A percentile compares a stretch with the other conserved stretches of the same genome.
These are phyloP conservation scores for Erucastrum elatum DNA, from an alignment of 345 rosid species.

Conservation along the genomic window DNA sequence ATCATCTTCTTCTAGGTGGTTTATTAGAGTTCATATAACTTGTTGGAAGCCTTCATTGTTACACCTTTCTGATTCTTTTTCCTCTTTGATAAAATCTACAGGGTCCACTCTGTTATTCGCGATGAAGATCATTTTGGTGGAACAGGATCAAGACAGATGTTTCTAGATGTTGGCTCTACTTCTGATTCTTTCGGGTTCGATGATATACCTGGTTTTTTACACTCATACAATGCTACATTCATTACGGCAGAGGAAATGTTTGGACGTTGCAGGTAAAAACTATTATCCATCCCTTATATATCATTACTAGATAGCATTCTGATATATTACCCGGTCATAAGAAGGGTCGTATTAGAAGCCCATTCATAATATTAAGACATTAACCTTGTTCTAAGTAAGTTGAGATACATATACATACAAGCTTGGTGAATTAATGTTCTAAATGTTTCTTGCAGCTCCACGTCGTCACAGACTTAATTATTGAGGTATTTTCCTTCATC, in stretches of 20 bases:
- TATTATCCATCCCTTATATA: background rate
- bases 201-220: constrained; percentile 32
- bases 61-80: background rate
- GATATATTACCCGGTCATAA: background rate
- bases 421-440: background rate
- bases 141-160: constrained; percentile 13
- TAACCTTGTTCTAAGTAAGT: background rate
- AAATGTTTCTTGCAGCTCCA: constrained; percentile 27
- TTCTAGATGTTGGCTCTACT: constrained; percentile 23
- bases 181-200: background rate
- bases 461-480: constrained; percentile 28
- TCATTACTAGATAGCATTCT: background rate
- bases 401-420: background rate
- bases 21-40: constrained; percentile 1
- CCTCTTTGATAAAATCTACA: background rate
- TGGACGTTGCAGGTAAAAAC: constrained; percentile 30
- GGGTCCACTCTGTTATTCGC: constrained; percentile 14
- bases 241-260: constrained; percentile 30
- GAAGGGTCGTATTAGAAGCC: too few relatives aligned
- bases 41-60: constrained; percentile 6
- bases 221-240: constrained; percentile 26
- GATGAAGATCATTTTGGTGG: constrained; percentile 22
- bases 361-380: too few relatives aligned
- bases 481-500: constrained; percentile 20
- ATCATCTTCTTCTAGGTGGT: constrained; percentile 28